Percentiles rank a stretch among this genome's conserved stretches.
Conservation (phyloP, 129 eudicot species). For the Artemisia tridentata region DNA sequence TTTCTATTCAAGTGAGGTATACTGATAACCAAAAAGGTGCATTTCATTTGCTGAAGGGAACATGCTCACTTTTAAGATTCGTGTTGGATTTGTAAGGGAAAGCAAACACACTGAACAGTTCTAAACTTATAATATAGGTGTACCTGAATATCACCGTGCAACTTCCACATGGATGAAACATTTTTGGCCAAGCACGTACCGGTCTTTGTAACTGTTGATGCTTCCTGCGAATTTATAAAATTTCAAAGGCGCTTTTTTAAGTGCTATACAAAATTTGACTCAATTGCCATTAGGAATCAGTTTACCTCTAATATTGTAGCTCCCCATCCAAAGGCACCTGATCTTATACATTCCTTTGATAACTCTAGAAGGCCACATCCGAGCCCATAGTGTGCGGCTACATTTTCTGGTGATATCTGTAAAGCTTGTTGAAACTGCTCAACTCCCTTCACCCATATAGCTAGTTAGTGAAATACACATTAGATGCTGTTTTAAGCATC, state of each 20-base stretch:
- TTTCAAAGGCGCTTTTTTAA: constrained; percentile 7
- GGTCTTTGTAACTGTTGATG: constrained; percentile 51
- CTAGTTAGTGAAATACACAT: constrained; percentile 31
- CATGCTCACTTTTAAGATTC: background rate
- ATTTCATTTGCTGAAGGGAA: too few species aligned
- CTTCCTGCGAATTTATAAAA: constrained; percentile 55
- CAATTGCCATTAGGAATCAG: constrained; percentile 7
- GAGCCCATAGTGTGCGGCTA: constrained; percentile 79
- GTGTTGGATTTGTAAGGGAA: background rate
- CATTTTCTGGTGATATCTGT: constrained; percentile 60
- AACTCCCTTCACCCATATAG: constrained; percentile 58
- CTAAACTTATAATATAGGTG: background rate
- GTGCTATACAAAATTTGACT: constrained; percentile 11
- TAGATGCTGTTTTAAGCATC: constrained; percentile 23
- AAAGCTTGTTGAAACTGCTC: constrained; percentile 87
- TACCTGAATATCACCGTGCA: constrained; percentile 98
- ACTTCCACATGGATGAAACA: constrained; percentile 82
- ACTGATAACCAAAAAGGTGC: background rate
- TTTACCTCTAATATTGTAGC: constrained; percentile 85
- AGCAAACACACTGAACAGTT: constrained; percentile 2
- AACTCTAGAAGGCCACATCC: constrained; percentile 83
- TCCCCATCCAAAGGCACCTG: constrained; percentile 95
- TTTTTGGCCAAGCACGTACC: constrained; percentile 61
- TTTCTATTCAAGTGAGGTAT: background rate
- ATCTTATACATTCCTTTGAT: constrained; percentile 72